Evolutionary conservation across 768 basidiomycete genomes (phyloP).

Genomic region (Mycena leptocephala): DNA sequence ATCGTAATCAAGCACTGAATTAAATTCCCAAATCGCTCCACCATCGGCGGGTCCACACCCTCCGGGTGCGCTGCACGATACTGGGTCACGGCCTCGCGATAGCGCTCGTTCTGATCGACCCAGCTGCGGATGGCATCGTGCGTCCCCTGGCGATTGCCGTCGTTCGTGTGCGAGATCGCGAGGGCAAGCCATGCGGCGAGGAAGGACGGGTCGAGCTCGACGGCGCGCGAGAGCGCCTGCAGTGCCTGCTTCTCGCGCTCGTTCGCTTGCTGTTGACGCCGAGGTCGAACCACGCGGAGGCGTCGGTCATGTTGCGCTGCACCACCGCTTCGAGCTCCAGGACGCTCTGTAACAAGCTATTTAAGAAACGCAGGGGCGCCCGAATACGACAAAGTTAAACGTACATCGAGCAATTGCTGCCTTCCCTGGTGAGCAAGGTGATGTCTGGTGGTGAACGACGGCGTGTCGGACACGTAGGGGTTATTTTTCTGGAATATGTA

Average conservation of each 20-base stretch:
- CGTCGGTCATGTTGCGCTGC: conserved; percentile 80
- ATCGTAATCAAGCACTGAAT: conserved; percentile 88
- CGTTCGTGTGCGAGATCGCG: conserved; percentile 93
- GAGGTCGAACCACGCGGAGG: conserved; percentile 89
- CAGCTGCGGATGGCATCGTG: conserved; percentile 90
- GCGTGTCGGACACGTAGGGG: conserved; percentile 79
- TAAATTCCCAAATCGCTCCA: conserved; percentile 66
- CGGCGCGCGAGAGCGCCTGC: conserved; percentile 84
- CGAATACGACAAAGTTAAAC: not conserved
- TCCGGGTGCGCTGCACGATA: conserved; percentile 54
- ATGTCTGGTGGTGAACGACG: conserved; percentile 64
- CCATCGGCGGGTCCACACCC: conserved; percentile 46
- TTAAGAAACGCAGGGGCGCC: not conserved
- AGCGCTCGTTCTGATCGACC: conserved; percentile 78
- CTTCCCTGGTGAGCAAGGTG: conserved; percentile 58
- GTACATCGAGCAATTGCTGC: conserved; percentile 60
- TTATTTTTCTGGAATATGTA: conserved; percentile 88
- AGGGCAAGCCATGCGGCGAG: conserved; percentile 92
- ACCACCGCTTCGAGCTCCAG: conserved; percentile 93
- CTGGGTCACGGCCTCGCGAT: conserved; percentile 61
- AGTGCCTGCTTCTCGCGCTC: conserved; percentile 95
- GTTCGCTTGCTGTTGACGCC: conserved; percentile 98
- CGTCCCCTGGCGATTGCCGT: conserved; percentile 81
- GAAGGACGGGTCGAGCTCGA: conserved; percentile 85
- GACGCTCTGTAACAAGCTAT: conserved; percentile 71